phyloP scores from a whole-genome alignment of 202 grass and related monocot species.

The Miscanthus sacchariflorus region DNA sequence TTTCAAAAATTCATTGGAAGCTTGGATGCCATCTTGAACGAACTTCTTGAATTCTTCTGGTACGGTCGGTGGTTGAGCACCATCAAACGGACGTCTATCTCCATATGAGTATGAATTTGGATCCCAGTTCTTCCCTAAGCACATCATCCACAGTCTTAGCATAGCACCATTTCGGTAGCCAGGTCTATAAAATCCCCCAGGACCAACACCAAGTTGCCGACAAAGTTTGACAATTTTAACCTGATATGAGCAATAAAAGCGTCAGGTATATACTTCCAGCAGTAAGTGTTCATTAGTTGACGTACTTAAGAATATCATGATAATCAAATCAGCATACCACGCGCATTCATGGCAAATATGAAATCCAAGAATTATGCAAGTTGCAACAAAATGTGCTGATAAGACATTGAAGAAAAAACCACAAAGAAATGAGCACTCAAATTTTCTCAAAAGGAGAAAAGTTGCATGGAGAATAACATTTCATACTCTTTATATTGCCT shows the following conservation, averaged over 20 bases:
- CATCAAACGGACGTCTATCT: constrained; percentile 44
- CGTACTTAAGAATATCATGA: neutral
- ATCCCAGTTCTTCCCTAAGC: constrained; percentile 74
- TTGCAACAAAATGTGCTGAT: neutral
- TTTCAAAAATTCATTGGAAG: constrained; percentile 43
- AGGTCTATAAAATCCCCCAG: constrained; percentile 68
- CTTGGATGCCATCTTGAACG: constrained; percentile 47
- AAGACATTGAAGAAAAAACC: neutral
- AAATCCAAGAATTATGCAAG: neutral
- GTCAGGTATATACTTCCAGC: neutral
- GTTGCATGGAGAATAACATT: neutral
- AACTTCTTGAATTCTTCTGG: constrained; percentile 48
- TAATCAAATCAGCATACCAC: neutral
- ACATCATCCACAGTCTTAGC: constrained; percentile 67
- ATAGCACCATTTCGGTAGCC: constrained; percentile 56
- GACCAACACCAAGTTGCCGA: constrained; percentile 51
- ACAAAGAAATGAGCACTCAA: neutral
- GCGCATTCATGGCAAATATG: neutral
- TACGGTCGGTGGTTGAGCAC: constrained; percentile 51
- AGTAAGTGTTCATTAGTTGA: neutral
- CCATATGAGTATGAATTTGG: constrained; percentile 51
- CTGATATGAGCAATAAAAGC: constrained; percentile 30
- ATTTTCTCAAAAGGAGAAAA: neutral
- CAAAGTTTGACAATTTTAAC: constrained; percentile 62
- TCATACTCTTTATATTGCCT: neutral